A percentile compares a stretch with the other conserved stretches of the same genome.
phyloP scores from a whole-genome alignment of 345 rosid genomes.

The Sonneratia caseolaris region DNA sequence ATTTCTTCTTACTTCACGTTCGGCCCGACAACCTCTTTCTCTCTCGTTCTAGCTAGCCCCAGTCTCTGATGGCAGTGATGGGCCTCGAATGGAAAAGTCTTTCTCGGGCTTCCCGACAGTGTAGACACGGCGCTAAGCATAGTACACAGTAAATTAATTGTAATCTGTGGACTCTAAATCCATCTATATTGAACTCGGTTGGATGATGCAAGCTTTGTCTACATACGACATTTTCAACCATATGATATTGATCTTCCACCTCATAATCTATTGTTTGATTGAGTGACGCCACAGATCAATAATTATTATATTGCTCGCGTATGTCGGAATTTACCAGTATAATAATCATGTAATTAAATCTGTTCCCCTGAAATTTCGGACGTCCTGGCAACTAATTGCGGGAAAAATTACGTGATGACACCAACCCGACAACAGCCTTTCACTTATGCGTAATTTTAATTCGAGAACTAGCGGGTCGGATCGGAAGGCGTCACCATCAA shows the following conservation, averaged over 20 bases:
- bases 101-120: no score
- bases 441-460: not conserved
- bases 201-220: no score
- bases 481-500: not conserved
- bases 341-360: not conserved
- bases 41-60: no score
- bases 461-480: not conserved
- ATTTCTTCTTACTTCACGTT: no score
- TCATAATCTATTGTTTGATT: not conserved
- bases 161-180: no score
- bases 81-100: no score
- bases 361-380: not conserved
- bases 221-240: not conserved
- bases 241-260: not conserved
- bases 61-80: no score
- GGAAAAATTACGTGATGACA: not conserved
- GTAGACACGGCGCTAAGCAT: no score
- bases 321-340: not conserved
- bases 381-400: not conserved
- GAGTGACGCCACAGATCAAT: not conserved
- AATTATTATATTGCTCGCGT: not conserved
- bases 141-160: no score
- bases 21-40: no score
- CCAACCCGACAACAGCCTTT: not conserved
- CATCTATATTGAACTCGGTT: no score